Conservation (phyloP, 106 monocot genomes). For the Posidonia australis region DNA sequence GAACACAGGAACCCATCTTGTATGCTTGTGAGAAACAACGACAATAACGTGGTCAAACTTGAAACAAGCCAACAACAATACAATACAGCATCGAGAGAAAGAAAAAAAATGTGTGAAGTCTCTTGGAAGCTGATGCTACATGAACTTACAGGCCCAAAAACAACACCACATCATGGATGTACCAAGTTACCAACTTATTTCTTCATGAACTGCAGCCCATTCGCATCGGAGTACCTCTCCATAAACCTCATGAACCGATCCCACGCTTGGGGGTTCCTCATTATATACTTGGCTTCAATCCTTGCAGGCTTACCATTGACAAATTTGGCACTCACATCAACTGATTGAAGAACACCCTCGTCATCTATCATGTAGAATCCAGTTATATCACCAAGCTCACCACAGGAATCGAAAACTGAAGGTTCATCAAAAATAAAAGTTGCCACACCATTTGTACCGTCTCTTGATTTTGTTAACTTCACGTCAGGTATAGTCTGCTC, state of each 20-base stretch:
- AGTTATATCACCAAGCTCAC: constrained; percentile 87
- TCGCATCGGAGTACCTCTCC: constrained; percentile 96
- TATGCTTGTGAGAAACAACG: too few relatives aligned
- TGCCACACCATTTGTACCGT: constrained; percentile 81
- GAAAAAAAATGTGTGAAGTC: too few relatives aligned
- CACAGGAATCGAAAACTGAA: constrained; percentile 85
- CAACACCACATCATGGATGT: too few relatives aligned
- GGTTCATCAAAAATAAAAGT: constrained; percentile 72
- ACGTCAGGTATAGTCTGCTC: constrained; percentile 90
- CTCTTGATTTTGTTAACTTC: constrained; percentile 76
- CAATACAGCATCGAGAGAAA: too few relatives aligned
- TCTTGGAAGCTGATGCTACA: too few relatives aligned
- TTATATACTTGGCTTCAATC: constrained; percentile 88
- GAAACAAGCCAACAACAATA: too few relatives aligned
- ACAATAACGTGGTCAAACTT: too few relatives aligned
- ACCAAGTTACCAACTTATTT: constrained; percentile 33
- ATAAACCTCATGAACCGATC: constrained; percentile 99
- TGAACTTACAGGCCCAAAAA: too few relatives aligned
- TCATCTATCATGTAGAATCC: constrained; percentile 99
- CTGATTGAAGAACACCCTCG: constrained; percentile 85
- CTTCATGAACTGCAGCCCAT: constrained; percentile 79
- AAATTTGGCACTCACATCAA: constrained; percentile 92
- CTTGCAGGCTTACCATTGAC: constrained; percentile 83
- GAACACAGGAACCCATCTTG: too few relatives aligned
- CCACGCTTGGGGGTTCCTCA: constrained; percentile 76